Evolutionary conservation across 306 rosid species (phyloP).

Genomic region (Cicer pinnatifidum): DNA sequence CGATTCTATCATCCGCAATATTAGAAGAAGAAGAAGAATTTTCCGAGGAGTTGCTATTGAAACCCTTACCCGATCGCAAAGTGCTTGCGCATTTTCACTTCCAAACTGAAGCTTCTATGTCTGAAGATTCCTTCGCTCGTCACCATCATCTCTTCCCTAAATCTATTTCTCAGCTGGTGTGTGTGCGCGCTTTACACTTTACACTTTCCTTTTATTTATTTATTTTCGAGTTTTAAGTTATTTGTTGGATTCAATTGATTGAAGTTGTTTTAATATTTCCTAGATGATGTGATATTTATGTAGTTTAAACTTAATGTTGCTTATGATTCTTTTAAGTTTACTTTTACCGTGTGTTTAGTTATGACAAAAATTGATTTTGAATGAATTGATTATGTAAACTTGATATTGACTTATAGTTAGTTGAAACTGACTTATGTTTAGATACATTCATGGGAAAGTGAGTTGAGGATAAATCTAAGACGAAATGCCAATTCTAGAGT

Average conservation of each 20-base stretch:
- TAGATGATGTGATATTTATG: slow-evolving; percentile 1
- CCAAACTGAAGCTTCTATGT: slow-evolving; percentile 62
- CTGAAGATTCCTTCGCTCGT: slow-evolving; percentile 61
- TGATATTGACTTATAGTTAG: no score
- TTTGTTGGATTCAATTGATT: neutral
- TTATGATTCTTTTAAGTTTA: neutral
- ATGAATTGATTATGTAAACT: no score
- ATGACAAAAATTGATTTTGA: no score
- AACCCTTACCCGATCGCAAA: slow-evolving; percentile 88
- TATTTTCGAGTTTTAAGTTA: neutral
- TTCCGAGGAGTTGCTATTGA: slow-evolving; percentile 82
- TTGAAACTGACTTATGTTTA: no score
- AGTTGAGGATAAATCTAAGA: no score
- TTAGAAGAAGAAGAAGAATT: slow-evolving; percentile 68
- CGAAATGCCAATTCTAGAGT: no score
- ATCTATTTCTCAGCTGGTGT: slow-evolving; percentile 88
- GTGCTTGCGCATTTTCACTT: slow-evolving; percentile 87
- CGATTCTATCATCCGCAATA: slow-evolving; percentile 36
- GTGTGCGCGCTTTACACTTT: slow-evolving; percentile 2
- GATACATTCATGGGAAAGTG: no score
- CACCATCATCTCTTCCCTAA: slow-evolving; percentile 95
- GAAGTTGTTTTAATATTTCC: neutral
- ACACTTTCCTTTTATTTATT: neutral
- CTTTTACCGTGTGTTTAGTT: no score
- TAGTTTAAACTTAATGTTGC: neutral